Evolutionary conservation across 2,329 filamentous ascomycete genomes (phyloP).

Genomic region (Cordyceps fumosorosea): DNA sequence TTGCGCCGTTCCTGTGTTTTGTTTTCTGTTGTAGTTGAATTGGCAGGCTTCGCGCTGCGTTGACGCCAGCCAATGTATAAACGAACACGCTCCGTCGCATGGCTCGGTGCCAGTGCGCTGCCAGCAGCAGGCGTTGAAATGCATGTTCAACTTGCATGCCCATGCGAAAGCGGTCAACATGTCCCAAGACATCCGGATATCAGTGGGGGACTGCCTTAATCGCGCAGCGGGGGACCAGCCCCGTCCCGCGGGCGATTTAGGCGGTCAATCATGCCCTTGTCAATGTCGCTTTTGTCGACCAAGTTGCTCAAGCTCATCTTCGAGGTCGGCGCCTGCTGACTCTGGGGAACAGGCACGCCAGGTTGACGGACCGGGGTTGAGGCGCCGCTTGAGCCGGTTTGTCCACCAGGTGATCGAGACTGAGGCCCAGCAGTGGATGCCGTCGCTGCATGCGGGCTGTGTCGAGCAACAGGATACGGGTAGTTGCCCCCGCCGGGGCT

Average conservation of each 20-base stretch:
- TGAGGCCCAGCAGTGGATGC: conserved; percentile 23
- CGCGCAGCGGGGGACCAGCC: conserved; percentile 1
- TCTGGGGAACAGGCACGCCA: conserved; percentile 18
- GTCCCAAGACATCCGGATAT: conserved; percentile 11
- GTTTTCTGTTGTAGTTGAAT: not conserved
- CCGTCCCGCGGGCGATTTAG: conserved; percentile 33
- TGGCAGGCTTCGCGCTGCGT: not conserved
- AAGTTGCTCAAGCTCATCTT: conserved; percentile 48
- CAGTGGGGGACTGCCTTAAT: not conserved
- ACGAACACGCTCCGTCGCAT: not conserved
- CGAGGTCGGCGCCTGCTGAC: conserved; percentile 27
- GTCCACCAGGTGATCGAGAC: conserved; percentile 28
- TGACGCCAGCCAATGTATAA: not conserved
- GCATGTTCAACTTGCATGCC: not conserved
- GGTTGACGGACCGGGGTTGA: conserved; percentile 27
- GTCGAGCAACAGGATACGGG: conserved; percentile 29
- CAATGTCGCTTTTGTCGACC: conserved; percentile 48
- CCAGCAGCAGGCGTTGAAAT: conserved; percentile 6
- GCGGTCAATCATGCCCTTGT: conserved; percentile 48
- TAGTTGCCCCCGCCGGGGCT: conserved; percentile 39
- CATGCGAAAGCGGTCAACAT: not conserved
- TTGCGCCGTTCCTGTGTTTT: conserved; percentile 5
- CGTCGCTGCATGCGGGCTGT: conserved; percentile 26
- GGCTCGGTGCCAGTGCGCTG: not conserved
- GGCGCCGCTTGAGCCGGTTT: conserved; percentile 30